Conservation (phyloP, 371 early-diverging fungal genomes). For the Apophysomyces elegans region DNA sequence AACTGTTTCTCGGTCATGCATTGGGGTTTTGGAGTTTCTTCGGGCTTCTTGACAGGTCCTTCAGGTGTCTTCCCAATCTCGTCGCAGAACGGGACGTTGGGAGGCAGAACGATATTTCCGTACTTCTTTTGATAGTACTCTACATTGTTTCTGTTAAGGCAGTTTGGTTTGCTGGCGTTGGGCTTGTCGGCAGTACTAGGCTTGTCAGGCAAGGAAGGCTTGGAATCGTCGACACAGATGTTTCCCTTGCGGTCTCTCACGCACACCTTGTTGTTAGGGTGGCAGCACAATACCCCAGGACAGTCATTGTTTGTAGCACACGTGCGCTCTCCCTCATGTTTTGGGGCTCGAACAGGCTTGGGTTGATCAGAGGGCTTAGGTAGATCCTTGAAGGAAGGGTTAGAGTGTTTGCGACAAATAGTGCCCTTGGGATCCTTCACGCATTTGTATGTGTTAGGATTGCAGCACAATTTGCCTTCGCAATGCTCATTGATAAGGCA, state of each 20-base stretch:
- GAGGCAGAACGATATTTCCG: too few relatives aligned
- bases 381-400: not conserved
- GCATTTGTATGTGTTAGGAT: not conserved
- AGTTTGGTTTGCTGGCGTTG: too few relatives aligned
- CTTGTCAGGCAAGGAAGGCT: not conserved
- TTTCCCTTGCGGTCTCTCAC: not conserved
- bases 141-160: too few relatives aligned
- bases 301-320: not conserved
- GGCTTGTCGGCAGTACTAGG: not conserved
- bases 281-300: not conserved
- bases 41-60: not conserved
- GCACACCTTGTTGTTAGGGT: not conserved
- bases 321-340: not conserved
- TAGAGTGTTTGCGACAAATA: not conserved
- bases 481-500: constrained; percentile 3
- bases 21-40: not conserved
- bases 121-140: too few relatives aligned
- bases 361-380: not conserved
- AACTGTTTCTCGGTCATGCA: not conserved
- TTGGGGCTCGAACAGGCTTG: not conserved
- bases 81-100: too few relatives aligned
- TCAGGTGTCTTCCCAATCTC: too few relatives aligned
- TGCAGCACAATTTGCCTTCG: not conserved
- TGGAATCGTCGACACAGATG: not conserved
- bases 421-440: not conserved